Base-by-base conservation (phyloP, 2,329 filamentous ascomycete species). In the Ambrosiella beaveri region DNA sequence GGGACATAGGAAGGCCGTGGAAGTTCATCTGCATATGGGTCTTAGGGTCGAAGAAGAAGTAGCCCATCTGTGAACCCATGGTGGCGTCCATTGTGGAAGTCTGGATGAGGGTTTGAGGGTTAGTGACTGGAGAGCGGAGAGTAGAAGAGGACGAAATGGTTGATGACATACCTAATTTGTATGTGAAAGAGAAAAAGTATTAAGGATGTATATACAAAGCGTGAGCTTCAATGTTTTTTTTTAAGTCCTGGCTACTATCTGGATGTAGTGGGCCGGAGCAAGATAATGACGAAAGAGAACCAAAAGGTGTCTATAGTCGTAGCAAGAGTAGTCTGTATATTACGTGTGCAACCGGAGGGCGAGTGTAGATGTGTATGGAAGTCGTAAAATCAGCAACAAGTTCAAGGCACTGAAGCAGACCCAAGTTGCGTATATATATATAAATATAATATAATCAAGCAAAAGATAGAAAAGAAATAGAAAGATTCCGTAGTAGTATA, bases 31-130 rank as follows among this genome's bases (percentile, higher is more conserved):
- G 44, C 44, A 47, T 47, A 5, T 65, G 93, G 86, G 63, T 85
- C 82, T 60, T 60, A 39, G 44, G 19, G 66, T 81, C 84, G 75
- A 91, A 95, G 77, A 90, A 93, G 78, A 86, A 90, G 76, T 89
- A 94, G 60, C 51, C 75, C 63, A 83, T 80, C 72, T 86, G 84
- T 62, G 78, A 80, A 66, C 77, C 70, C 37, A 67, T 64, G 73
- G 79, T 76, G 73, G 78, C 73, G 63, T 87, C 84, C 85, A 88
- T 88, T 74, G 72, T 70, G 68, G 63, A 15, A 9, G 35, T 47
- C 7, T 44, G 36, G 44, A 35, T 17, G 15, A 39, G 40, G 36
- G 27, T 12, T 2, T 11, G n/a, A 13, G n/a, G 37, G 19, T 15
- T 51, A 35, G 19, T 27, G 19, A 44, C 17, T 6, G 8, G 44